Percentiles rank a stretch among this genome's conserved stretches.
These are phyloP conservation scores for Fimicolochytrium jonesii DNA, from an alignment of 192 early-diverging fungal genomes.

Conservation along the genomic window DNA sequence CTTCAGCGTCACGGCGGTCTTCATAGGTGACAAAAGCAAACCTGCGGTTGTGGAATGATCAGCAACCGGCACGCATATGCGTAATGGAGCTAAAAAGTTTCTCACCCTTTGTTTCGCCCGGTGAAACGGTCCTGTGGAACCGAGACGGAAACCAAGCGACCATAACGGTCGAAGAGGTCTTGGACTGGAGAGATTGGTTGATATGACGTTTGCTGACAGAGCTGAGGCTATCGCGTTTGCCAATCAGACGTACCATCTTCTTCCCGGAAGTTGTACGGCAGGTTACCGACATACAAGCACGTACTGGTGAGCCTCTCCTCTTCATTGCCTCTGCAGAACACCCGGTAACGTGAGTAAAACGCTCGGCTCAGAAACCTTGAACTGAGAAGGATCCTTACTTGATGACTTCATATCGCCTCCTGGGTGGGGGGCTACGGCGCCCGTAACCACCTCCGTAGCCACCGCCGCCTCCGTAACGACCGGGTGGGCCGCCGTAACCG, in stretches of 20 bases:
- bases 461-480: constrained; percentile 23
- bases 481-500: constrained; percentile 21
- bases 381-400: constrained; percentile 1
- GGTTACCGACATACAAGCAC: constrained; percentile 69
- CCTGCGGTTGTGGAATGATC: constrained; percentile 32
- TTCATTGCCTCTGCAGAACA: constrained; percentile 55
- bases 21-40: constrained; percentile 77
- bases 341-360: background rate
- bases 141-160: constrained; percentile 58
- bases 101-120: constrained; percentile 75
- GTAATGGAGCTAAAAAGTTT: too few species aligned
- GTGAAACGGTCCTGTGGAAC: constrained; percentile 72
- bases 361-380: background rate
- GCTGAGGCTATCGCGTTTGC: too few species aligned
- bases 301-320: constrained; percentile 58
- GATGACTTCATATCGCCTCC: constrained; percentile 11
- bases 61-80: too few species aligned
- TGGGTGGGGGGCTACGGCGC: constrained; percentile 39
- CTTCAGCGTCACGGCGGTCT: constrained; percentile 65
- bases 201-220: too few species aligned
- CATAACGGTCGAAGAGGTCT: constrained; percentile 74
- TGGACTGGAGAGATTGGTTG: constrained; percentile 41
- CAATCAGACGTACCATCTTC: constrained; percentile 38
- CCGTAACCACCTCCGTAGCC: constrained; percentile 18
- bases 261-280: constrained; percentile 70